Evolutionary conservation across 306 rosid species (phyloP), one percentile per base, ranked within the genome.

Genomic region (Arachis hypogaea): DNA sequence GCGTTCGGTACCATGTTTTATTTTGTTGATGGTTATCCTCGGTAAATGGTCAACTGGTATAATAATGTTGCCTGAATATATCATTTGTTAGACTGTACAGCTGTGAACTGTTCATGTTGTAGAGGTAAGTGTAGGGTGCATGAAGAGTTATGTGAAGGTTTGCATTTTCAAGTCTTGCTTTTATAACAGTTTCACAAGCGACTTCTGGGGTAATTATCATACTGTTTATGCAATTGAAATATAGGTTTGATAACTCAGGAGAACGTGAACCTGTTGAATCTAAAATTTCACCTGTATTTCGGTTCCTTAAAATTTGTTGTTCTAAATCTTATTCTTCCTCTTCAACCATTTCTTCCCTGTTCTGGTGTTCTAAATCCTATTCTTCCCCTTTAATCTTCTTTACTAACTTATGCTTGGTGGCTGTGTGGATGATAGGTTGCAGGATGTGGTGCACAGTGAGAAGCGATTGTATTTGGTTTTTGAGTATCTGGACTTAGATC

Each of bases 401-500:
- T 69, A 56, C 38, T 50, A 46, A 30, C 41, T 58, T 63, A 44
- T 70, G 58, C 69, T 75, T 72, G 68, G 78, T 73, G 79, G 73
- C 60, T 77, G 54, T 75, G 44, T 78, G 82, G 11, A 77, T 82
- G 70, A 29, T 80, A 92, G 97, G 89, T 82, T 94, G 75, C 96
- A 92, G 83, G 99, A 92, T 64, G 99, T 92, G 7, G 97, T 92
- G 79, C 97, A 90, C 73, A 88, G 97, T 50, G 97, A 94, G 85
- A 92, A 83, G 89, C 93, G 97, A 2, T 73, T 94, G 86, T 94
- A 92, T 80, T 90, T 94, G 71, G 97, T 92, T 80, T 92, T 92
- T 77, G 99, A 94, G 86, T 94, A 89, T 81, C 92, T 94, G 76
- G 99, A 94, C 88, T 85, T 94, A 82, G 97, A 94, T 87, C 85